Base-by-base conservation (phyloP, 1,284 basidiomycete genomes). In the Melampsora larici-populina region DNA sequence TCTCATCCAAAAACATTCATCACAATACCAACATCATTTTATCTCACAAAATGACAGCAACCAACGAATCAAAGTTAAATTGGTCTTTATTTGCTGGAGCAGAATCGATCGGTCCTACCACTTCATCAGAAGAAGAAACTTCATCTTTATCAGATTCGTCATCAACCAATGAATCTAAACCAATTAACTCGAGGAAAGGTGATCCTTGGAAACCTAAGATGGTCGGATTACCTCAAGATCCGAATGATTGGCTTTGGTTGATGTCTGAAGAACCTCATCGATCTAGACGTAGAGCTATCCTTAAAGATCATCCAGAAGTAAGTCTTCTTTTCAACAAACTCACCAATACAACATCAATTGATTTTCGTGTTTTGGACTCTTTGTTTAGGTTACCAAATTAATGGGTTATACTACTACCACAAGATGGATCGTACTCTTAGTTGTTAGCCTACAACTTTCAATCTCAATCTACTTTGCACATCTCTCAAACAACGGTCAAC, bases 211-310 rank as follows among this genome's bases (percentile, higher is more conserved):
- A 51, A 33, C 73, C 73, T 18, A 75, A 75, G 36, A 67, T 60
- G 65, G 9, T 60, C 1, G 65, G 65, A 18, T n/a, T 75, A 17
- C 51, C 73, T 26, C 79, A 81, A 75, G 82, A 84, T 36, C 70
- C 79, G 1, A 78, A 80, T 26, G 85, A 86, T 78, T 86, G 84
- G 74, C 86, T 98, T 40, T 99, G 96, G 96, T 85, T 96, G 76
- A 92, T 97, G 88, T 97, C 93, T 0, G 96, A 99, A 84, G 97
- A 99, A 84, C 96, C 96, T 6, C 97, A 99, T 84, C 88, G 94
- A 43, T 89, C 90, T 26, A 87, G 96, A 65, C 87, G 96, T 67
- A 90, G 89, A 86, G 92, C 90, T 11, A 97, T 99, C 79, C 88
- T 99, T 85, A 94, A 95, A 83, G 90, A 91, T 0, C 94, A 99